Base-by-base conservation (phyloP, 140 eudicot genomes). In the Senecio squalidus region DNA sequence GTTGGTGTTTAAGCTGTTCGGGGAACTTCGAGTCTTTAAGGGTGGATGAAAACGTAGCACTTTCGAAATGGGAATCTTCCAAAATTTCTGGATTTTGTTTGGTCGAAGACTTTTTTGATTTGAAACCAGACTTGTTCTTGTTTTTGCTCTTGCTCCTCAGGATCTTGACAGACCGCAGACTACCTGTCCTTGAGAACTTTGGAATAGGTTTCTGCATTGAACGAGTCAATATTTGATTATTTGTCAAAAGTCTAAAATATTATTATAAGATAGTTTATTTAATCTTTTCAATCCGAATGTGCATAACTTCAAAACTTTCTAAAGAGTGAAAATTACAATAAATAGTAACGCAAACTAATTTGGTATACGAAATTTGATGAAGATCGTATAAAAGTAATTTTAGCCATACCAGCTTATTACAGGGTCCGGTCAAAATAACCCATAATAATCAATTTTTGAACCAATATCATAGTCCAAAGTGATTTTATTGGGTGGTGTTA, bases 1-100 rank as follows among this genome's bases (percentile, higher is more conserved):
- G 13, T 36, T 59, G 68, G 63, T 65, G 57, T 56, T 80, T 78
- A 25, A 73, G 70, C 4, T 76, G 70, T 57, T 73, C 36, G 1
- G 94, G 77, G 55, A 91, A 79, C 73, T 83, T 86, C 4, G 84
- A 74, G 31, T 74, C 93, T 64, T 81, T 91, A 15, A 91, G 78
- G 36, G 65, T 76, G 1, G 96, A 91, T 39, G 98, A 86, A 70
- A 84, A 84, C 1, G 98, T 91, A 29, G 89, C 86, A 64, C 74
- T 76, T 45, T 68, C 65, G 6, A 71, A 69, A 55, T 54, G 54
- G 29, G 41, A 60, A 36, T 62, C 82, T 44, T 67, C 66, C 6
- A 80, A 59, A 63, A 36, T 50, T 36, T 74, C 72, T 58, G 82
- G 56, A 36, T 54, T 7, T 23, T 64, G 58, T 27, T 64, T 71